These are phyloP conservation scores for Oenanthe sinensis DNA, from an alignment of 129 eudicot genomes.

Conservation along the genomic window DNA sequence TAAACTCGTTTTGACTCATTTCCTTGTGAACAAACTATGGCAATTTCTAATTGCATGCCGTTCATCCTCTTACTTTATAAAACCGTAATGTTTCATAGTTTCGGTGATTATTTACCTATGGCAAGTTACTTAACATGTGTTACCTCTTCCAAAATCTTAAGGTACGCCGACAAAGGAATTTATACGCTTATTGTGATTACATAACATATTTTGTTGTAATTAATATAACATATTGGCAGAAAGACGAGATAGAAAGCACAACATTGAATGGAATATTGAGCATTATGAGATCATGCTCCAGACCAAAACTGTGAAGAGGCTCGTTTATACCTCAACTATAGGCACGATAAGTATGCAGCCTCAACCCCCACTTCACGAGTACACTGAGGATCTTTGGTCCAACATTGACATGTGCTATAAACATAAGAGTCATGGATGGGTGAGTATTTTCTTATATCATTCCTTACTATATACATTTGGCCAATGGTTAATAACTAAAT, in stretches of 20 bases:
- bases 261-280: slow-evolving; percentile 3
- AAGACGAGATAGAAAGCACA: not conserved
- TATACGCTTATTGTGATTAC: no score
- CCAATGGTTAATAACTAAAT: no score
- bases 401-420: slow-evolving; percentile 1
- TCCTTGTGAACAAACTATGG: no score
- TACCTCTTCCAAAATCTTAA: no score
- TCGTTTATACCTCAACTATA: slow-evolving; percentile 10
- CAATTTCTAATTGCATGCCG: no score
- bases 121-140: no score
- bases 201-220: not conserved
- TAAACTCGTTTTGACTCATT: no score
- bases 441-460: not conserved
- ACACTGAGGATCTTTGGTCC: slow-evolving; percentile 12
- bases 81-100: no score
- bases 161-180: not conserved
- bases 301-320: slow-evolving; percentile 17
- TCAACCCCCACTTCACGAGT: slow-evolving; percentile 11
- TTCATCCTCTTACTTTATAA: no score
- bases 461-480: not conserved
- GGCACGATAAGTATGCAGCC: slow-evolving; percentile 1
- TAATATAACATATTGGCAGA: not conserved
- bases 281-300: not conserved
- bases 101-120: no score
- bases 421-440: not conserved